Percentiles rank a stretch among this genome's conserved stretches.
Conservation (phyloP, 2,329 filamentous ascomycete genomes). For the Epichloe glyceriae region DNA sequence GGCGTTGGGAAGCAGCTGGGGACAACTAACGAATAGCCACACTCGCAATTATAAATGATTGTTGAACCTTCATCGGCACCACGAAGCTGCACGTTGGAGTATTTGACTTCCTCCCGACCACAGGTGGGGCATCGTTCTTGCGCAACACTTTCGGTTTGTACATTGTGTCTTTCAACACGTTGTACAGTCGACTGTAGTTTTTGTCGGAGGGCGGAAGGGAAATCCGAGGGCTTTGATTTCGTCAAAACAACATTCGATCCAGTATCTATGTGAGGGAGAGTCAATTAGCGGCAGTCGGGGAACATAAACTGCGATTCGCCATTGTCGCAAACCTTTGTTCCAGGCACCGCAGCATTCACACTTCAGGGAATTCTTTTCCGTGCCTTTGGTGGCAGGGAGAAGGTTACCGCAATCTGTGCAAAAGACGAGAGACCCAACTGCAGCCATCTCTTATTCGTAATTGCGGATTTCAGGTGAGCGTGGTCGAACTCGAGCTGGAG, state of each 20-base stretch:
- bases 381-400: constrained; percentile 66
- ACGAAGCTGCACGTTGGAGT: constrained; percentile 71
- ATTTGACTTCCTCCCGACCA: constrained; percentile 69
- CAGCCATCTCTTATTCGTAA: constrained; percentile 48
- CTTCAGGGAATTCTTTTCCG: constrained; percentile 58
- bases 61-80: constrained; percentile 93
- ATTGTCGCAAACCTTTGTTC: constrained; percentile 53
- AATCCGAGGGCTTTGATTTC: constrained; percentile 75
- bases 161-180: constrained; percentile 62
- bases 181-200: constrained; percentile 77
- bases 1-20: background rate
- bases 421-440: constrained; percentile 83
- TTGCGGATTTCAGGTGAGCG: background rate
- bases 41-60: constrained; percentile 80
- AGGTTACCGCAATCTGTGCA: constrained; percentile 89
- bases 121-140: constrained; percentile 67
- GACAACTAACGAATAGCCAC: constrained; percentile 60
- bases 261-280: constrained; percentile 39
- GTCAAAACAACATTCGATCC: constrained; percentile 67
- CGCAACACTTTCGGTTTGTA: constrained; percentile 58
- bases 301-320: background rate
- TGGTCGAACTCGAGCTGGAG: background rate
- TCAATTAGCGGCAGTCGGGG: background rate
- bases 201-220: constrained; percentile 77
- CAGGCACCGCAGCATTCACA: constrained; percentile 80